Evolutionary conservation across 441 rosid species (phyloP), one percentile per base, ranked within the genome.

Genomic region (Populus trichocarpa): DNA sequence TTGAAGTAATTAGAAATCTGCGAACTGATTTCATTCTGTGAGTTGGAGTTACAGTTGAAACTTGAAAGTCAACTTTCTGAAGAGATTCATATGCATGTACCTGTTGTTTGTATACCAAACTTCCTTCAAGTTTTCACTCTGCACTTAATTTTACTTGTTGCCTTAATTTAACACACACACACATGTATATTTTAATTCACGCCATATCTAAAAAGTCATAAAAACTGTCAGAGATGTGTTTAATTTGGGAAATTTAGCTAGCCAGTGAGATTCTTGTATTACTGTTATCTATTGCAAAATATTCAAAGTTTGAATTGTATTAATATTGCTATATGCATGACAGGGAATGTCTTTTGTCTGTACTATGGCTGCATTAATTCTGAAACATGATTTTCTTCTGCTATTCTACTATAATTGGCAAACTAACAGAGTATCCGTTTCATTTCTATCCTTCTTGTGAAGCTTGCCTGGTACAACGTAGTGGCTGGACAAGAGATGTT

Each of bases 401-500:
- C 32, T 30, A 30, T 30, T 30, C 32, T 30, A 30, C 46, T 38
- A 14, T 61, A 28, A 66, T 46, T 50, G 67, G 25, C 78, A 38
- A 69, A 38, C 61, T 53, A 53, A 53, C 61, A 53, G 50, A 12
- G 8, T 53, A 53, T 16, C 61, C 1, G 9, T 30, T 30, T 30
- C 32, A 30, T 30, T 30, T 30, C 32, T 30, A 30, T 4, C 32
- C 73, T 69, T 75, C 68, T 46, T 73, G 25, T 83, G 77, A 87
- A 96, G 99, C 90, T 84, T 96, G 96, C 84, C 83, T 93, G 73
- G 98, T 91, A 78, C 97, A 91, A 83, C 89, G 97, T 66, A 91
- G 90, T 85, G 98, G 96, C 79, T 93, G 99, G 99, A 94, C 98
- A 78, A 92, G 82, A 82, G 90, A 96, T 84, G 92, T 90, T 78